Percentiles rank a stretch among this genome's conserved stretches.
Conservation (phyloP, 805 yeast genomes). For the Sungouiozyma ichnusensis region DNA sequence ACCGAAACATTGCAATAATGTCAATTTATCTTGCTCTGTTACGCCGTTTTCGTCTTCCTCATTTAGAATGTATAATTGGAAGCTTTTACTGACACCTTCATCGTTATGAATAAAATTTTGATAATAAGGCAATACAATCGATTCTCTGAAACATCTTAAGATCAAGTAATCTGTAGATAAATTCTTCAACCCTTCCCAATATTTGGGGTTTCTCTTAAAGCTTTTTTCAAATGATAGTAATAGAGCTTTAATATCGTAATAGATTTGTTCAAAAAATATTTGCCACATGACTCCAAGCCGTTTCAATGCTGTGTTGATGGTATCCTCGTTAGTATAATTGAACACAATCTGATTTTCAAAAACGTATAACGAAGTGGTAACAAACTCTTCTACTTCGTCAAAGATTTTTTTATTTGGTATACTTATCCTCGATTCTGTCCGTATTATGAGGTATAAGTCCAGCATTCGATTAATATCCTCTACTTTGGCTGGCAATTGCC, state of each 20-base stretch:
- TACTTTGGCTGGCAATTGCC: conserved; percentile 27
- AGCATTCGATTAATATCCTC: conserved; percentile 21
- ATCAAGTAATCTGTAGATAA: conserved; percentile 33
- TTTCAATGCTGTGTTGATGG: conserved; percentile 28
- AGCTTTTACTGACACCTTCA: conserved; percentile 26
- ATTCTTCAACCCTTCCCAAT: conserved; percentile 15
- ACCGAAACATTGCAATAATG: conserved; percentile 53
- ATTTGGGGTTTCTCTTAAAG: conserved; percentile 15
- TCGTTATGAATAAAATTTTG: conserved; percentile 31
- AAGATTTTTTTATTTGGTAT: conserved; percentile 17
- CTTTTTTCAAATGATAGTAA: conserved; percentile 42
- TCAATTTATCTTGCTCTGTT: conserved; percentile 33
- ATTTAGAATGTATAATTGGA: conserved; percentile 25
- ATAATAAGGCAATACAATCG: conserved; percentile 42
- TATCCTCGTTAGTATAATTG: conserved; percentile 24
- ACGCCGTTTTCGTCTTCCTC: conserved; percentile 33
- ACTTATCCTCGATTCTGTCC: conserved; percentile 20
- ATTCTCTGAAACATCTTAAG: conserved; percentile 40
- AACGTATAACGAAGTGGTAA: conserved; percentile 30
- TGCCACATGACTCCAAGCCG: conserved; percentile 43
- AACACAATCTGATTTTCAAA: conserved; percentile 31
- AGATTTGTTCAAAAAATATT: conserved; percentile 42
- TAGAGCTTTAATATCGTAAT: conserved; percentile 50
- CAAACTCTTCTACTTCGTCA: conserved; percentile 23
- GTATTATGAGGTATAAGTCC: conserved; percentile 20